Evolutionary conservation across 129 eudicot species (phyloP).

Genomic region (Flaveria robusta): DNA sequence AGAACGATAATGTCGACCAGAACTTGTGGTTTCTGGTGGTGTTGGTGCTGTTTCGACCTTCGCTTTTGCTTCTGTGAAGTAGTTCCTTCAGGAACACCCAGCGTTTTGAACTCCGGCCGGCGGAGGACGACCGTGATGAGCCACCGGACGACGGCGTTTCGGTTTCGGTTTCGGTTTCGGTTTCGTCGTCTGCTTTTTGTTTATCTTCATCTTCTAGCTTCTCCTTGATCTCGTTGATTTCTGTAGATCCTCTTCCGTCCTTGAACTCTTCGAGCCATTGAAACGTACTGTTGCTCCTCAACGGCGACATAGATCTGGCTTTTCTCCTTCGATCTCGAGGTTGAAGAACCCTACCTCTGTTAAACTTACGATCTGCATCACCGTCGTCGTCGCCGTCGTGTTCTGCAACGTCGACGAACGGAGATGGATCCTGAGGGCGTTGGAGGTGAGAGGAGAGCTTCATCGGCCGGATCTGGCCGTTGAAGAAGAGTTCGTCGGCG

Average conservation of each 20-base stretch:
- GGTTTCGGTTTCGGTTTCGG: conserved; percentile 38
- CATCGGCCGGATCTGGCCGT: conserved; percentile 97
- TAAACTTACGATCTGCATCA: conserved; percentile 12
- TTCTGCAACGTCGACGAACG: conserved; percentile 38
- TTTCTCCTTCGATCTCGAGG: conserved; percentile 56
- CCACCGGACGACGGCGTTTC: conserved; percentile 64
- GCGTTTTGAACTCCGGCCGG: conserved; percentile 69
- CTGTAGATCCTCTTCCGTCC: conserved; percentile 30
- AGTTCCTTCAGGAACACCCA: conserved; percentile 88
- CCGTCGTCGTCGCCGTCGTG: conserved; percentile 20
- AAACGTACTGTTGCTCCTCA: conserved; percentile 44
- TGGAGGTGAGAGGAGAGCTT: conserved; percentile 71
- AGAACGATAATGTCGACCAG: conserved; percentile 61
- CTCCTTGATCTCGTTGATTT: conserved; percentile 21
- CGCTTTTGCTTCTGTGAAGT: conserved; percentile 78
- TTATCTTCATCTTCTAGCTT: conserved; percentile 21
- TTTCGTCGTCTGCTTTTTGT: conserved; percentile 21
- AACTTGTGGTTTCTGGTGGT: conserved; percentile 48
- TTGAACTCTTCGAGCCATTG: conserved; percentile 45
- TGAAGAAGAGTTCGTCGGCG: conserved; percentile 77
- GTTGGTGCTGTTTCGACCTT: conserved; percentile 56
- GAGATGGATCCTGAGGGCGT: conserved; percentile 59
- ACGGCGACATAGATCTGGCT: conserved; percentile 84
- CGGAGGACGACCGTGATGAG: conserved; percentile 73
- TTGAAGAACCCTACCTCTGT: conserved; percentile 51